Evolutionary conservation across 768 basidiomycete species (phyloP).

Genomic region (Tremella mesenterica): DNA sequence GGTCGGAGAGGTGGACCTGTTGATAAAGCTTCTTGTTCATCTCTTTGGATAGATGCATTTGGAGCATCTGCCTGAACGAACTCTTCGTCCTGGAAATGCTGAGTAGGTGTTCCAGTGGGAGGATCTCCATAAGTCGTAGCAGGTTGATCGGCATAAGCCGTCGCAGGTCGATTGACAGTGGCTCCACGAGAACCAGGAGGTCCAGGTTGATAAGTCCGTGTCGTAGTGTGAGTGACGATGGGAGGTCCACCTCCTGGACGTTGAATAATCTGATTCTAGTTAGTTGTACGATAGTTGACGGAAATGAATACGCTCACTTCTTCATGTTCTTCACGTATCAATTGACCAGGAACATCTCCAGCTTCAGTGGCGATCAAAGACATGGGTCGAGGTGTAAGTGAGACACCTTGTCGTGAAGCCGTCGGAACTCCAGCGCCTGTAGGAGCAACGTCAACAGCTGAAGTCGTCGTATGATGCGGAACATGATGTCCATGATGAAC

Average conservation of each 20-base stretch:
- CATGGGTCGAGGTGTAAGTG: slow-evolving; percentile 14
- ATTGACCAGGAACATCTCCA: slow-evolving; percentile 13
- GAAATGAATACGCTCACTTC: slow-evolving; percentile 21
- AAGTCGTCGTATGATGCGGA: too few relatives aligned
- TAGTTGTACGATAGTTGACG: neutral
- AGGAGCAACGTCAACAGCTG: slow-evolving; percentile 8
- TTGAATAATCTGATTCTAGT: slow-evolving; percentile 24
- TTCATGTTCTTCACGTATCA: slow-evolving; percentile 35
- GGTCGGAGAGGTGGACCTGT: neutral
- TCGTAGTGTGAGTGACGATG: slow-evolving; percentile 28
- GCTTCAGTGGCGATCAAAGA: slow-evolving; percentile 22
- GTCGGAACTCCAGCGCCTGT: neutral
- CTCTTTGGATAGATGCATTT: neutral
- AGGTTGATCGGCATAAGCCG: neutral
- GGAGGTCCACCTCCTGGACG: slow-evolving; percentile 27
- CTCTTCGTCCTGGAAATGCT: slow-evolving; percentile 7
- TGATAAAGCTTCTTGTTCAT: neutral
- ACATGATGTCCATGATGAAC: too few relatives aligned
- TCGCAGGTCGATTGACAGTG: neutral
- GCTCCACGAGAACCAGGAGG: slow-evolving; percentile 5
- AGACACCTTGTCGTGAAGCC: neutral
- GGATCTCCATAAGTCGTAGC: slow-evolving; percentile 3
- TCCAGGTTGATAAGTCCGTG: slow-evolving; percentile 21
- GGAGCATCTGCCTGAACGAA: neutral
- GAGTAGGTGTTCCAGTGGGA: slow-evolving; percentile 4